Conservation (phyloP, 768 basidiomycete species). For the Tylopilus felleus region DNA sequence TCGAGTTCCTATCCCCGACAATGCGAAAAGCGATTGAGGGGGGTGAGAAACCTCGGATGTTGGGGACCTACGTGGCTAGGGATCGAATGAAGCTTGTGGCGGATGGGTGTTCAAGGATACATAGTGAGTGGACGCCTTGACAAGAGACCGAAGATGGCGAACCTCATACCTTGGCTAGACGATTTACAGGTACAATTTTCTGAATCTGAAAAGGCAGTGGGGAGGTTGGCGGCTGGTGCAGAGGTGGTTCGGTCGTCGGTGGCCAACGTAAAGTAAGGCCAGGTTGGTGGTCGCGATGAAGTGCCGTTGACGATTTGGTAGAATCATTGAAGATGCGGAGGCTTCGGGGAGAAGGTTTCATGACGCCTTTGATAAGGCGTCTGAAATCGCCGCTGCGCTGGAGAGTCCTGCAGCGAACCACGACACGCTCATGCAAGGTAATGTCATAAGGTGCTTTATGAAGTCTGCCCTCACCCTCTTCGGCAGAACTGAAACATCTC, state of each 20-base stretch:
- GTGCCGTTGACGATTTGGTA: slow-evolving; percentile 24
- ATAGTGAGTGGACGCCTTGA: slow-evolving; percentile 45
- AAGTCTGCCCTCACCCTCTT: not conserved
- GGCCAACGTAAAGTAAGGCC: slow-evolving; percentile 43
- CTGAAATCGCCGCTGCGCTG: slow-evolving; percentile 45
- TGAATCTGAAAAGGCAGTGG: slow-evolving; percentile 52
- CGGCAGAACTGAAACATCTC: slow-evolving; percentile 57
- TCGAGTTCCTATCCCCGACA: slow-evolving; percentile 68
- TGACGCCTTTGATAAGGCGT: slow-evolving; percentile 55
- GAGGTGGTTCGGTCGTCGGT: slow-evolving; percentile 54
- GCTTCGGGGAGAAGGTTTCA: slow-evolving; percentile 52
- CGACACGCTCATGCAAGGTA: slow-evolving; percentile 55
- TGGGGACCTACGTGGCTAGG: slow-evolving; percentile 78
- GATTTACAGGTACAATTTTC: slow-evolving; percentile 54
- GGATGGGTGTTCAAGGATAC: slow-evolving; percentile 63
- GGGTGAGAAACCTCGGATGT: slow-evolving; percentile 62
- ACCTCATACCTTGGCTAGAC: slow-evolving; percentile 36
- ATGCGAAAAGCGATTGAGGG: slow-evolving; percentile 68
- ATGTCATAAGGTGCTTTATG: not conserved
- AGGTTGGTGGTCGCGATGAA: not conserved
- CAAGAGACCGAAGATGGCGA: not conserved
- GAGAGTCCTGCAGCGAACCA: slow-evolving; percentile 53
- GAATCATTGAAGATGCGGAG: slow-evolving; percentile 60
- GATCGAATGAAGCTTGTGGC: slow-evolving; percentile 80
- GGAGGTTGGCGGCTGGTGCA: slow-evolving; percentile 53